Base-by-base conservation (phyloP, 768 basidiomycete species). In the Mycena belliarum region DNA sequence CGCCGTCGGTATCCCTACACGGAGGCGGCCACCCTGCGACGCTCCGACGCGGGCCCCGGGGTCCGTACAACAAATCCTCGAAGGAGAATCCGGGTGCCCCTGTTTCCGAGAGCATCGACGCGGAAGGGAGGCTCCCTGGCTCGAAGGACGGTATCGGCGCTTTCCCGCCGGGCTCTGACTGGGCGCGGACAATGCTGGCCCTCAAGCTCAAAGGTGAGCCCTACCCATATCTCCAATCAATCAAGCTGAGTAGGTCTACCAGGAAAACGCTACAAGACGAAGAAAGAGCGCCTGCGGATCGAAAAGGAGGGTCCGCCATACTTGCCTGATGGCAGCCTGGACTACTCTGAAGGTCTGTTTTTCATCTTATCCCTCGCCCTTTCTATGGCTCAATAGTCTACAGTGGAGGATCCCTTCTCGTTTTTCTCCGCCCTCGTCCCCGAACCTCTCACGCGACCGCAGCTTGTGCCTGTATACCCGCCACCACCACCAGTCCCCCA, bases 371-470 rank as follows among this genome's bases (percentile, higher is more conserved):
- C 12, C 12, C 29, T n/a, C 14, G 37, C 38, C 50, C 52, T 23
- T n/a, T n/a, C n/a, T n/a, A n/a, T n/a, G n/a, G 33, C 21, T 20
- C 64, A 40, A 52, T 42, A 49, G 28, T 16, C 9, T 41, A n/a
- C 49, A 91, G 88, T 91, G 81, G 89, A 92, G 68, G 88, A 91
- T 59, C 88, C 89, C 1, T 91, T 91, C 68, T 80, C 86, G 11
- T 71, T 88, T 1, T 77, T 92, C 2, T 86, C 82, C 18, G 74
- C 75, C 33, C 76, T 91, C 45, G 83, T 82, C 12, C 86, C 86
- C 11, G 86, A 89, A 11, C 75, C 78, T 0, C 77, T 65, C 6
- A 70, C 77, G n/a, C 76, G 80, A 24, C 88, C 88, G 4, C 77
- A 75, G 33, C 72, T 91, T 15, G 74, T 77, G 4, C 82, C 88